Evolutionary conservation across 495 filamentous ascomycete species (phyloP).

Genomic region (Penicillium fimorum): DNA sequence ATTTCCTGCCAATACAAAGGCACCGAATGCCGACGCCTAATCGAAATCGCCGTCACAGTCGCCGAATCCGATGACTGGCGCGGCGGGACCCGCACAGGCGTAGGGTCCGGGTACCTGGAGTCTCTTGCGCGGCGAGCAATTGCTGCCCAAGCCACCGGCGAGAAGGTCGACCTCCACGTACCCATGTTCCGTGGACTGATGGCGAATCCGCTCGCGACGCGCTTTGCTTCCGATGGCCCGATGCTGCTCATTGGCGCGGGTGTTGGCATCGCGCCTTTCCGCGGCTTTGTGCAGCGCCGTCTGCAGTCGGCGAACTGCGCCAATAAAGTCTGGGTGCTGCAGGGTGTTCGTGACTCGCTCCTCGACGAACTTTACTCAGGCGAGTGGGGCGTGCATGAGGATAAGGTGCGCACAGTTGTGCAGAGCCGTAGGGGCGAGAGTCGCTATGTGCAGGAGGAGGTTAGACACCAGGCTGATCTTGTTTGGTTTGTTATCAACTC

Average conservation of each 20-base stretch:
- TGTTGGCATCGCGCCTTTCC: conserved; percentile 94
- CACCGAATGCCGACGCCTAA: conserved; percentile 70
- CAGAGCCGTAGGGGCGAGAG: conserved; percentile 76
- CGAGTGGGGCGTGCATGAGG: conserved; percentile 93
- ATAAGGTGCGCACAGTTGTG: conserved; percentile 89
- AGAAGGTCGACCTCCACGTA: conserved; percentile 61
- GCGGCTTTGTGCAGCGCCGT: conserved; percentile 93
- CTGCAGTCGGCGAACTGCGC: conserved; percentile 95
- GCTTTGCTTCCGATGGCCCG: conserved; percentile 87
- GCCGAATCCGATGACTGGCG: conserved; percentile 85
- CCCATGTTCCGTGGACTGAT: conserved; percentile 99
- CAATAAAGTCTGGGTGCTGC: conserved; percentile 99
- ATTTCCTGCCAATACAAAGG: conserved; percentile 69
- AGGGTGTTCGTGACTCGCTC: conserved; percentile 89
- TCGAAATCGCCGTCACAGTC: conserved; percentile 93
- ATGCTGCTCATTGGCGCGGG: conserved; percentile 98
- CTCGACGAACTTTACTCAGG: conserved; percentile 95
- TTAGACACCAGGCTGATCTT: conserved; percentile 80
- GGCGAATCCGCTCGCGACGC: conserved; percentile 88
- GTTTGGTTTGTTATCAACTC: conserved; percentile 97
- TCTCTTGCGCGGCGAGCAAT: conserved; percentile 69
- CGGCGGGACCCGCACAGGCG: conserved; percentile 61
- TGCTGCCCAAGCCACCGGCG: conserved; percentile 54
- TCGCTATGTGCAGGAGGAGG: conserved; percentile 86
- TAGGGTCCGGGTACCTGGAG: conserved; percentile 84